Evolutionary conservation across 106 monocot genomes (phyloP), one percentile per base, ranked within the genome.

Genomic region (Alisma plantagoaquatica): DNA sequence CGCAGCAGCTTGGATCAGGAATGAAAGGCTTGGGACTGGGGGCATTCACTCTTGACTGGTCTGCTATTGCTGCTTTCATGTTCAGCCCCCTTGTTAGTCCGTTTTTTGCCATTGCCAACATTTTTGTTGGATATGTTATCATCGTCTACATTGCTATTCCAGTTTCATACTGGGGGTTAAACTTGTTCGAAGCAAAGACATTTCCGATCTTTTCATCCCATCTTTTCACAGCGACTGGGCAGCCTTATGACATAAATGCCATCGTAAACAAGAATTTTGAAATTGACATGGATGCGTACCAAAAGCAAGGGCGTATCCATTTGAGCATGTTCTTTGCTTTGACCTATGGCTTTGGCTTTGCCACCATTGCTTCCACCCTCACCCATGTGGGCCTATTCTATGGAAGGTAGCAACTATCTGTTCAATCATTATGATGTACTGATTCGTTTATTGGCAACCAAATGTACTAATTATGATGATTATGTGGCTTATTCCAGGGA

Each of bases 1-100:
- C 87, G 31, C 93, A 93, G 50, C 93, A 93, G 70, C 68, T 93
- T 2, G 93, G 87, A 0, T 94, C 93, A 0, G 93, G 93, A 38
- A 69, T 79, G 71, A 70, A 51, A 19, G 93, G 93, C n/a, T 72
- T 94, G 0, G 87, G 83, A 31, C 2, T 94, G 1, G 87, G 80
- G 0, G 83, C 93, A 51, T 65, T 94, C 69, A 87, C 93, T 10
- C 74, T 94, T 1, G 93, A 94, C 60, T 94, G 93, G 93, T 47
- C 75, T 0, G 63, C 87, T 1, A 66, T 87, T 24, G 68, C 87
- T 38, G 83, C 93, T n/a, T 94, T 77, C 73, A 74, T 94, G 66
- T 72, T 67, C 75, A 87, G 87, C 53, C 93, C 93, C 2, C 75
- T 94, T 0, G 47, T 86, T 33, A 70, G 63, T 64, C 93, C 93